These are phyloP conservation scores for Dothideomycetes sp. DNA, from an alignment of 2,329 filamentous ascomycete species.

Conservation along the genomic window DNA sequence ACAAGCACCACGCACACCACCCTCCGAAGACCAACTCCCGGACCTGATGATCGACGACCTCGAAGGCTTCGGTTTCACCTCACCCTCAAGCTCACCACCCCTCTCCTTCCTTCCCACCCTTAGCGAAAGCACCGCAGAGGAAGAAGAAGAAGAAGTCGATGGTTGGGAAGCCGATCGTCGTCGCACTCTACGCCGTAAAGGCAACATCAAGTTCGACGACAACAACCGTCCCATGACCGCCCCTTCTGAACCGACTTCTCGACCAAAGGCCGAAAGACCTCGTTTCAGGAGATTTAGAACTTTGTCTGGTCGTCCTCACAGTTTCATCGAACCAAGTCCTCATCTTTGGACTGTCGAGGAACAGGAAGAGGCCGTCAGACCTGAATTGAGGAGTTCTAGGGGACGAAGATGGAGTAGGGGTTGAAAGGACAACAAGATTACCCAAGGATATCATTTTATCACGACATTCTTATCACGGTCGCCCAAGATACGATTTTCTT, in stretches of 20 bases:
- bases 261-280: constrained; percentile 11
- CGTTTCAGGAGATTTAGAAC: constrained; percentile 26
- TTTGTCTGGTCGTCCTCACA: constrained; percentile 31
- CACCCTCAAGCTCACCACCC: constrained; percentile 11
- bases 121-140: constrained; percentile 6
- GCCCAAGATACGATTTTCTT: neutral
- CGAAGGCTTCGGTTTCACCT: constrained; percentile 13
- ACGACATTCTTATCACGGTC: neutral
- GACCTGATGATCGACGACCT: constrained; percentile 16
- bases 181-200: constrained; percentile 21
- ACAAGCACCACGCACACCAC: constrained; percentile 24
- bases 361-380: constrained; percentile 26
- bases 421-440: too few species aligned
- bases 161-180: constrained; percentile 26
- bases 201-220: constrained; percentile 14
- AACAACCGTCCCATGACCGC: constrained; percentile 2
- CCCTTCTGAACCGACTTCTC: neutral
- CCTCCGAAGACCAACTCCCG: constrained; percentile 15
- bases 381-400: constrained; percentile 1
- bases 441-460: too few species aligned
- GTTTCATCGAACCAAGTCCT: constrained; percentile 33
- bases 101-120: constrained; percentile 13
- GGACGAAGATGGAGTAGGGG: constrained; percentile 9
- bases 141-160: constrained; percentile 12
- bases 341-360: constrained; percentile 35